Base-by-base conservation (phyloP, 2,329 filamentous ascomycete species). In the Stagonosporopsis rhizophila region DNA sequence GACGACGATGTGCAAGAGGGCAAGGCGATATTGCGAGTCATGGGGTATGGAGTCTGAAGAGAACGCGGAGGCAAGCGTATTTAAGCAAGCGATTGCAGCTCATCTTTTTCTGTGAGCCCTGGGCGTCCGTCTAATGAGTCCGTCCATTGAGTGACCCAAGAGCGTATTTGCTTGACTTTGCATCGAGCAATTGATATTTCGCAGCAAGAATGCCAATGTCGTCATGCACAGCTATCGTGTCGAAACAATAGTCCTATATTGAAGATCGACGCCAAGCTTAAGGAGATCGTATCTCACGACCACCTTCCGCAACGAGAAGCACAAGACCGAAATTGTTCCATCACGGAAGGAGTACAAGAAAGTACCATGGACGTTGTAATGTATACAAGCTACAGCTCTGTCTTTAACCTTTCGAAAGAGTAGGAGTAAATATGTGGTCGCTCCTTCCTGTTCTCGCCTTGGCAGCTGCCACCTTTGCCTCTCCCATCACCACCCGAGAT, bases 1-100 rank as follows among this genome's bases (percentile, higher is more conserved):
- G 1, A 17, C 3, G 58, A 65, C 8, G 64, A 67, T 50, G 56
- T 66, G 14, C 11, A 68, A 32, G 62, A 69, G 45, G 67, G 60
- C 27, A 68, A 52, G 48, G 56, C 51, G 2, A 65, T 69, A 19
- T 19, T 68, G 57, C 54, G 56, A 52, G 62, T 14, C 1, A 67
- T 67, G 64, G 59, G 65, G 6, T 68, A 68, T 55, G 47, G 51
- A 8, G 48, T 60, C 11, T 38, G 14, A 20, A 5, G 17, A 38
- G 14, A 12, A 20, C 6, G 17, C 35, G 14, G 14, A 20, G 7
- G 4, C 35, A 38, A 19, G 34, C 35, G 19, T 5, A 20, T 2
- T 19, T 11, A 20, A 11, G 2, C 17, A 19, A 19, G 19, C 19
- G 12, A 3, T 12, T 12, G 2, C 35, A 2, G 14, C 6, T 4